Conservation (phyloP, 768 basidiomycete genomes). For the Crucibulum laeve region DNA sequence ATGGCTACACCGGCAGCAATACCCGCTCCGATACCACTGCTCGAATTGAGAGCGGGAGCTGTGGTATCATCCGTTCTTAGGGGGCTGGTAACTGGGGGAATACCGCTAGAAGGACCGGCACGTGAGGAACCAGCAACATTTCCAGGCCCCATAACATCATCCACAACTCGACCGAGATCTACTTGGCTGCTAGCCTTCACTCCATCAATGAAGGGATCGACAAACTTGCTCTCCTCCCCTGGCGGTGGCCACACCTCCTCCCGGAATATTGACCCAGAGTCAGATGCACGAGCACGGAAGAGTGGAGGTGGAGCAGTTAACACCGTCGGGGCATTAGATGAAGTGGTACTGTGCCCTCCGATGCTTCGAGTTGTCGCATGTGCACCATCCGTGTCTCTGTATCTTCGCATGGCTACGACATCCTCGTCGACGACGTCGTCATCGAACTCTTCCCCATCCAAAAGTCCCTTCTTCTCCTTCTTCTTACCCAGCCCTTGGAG, state of each 20-base stretch:
- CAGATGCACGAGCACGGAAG: slow-evolving; percentile 33
- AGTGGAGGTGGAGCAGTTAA: slow-evolving; percentile 32
- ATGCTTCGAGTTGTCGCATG: slow-evolving; percentile 9
- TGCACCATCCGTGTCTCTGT: slow-evolving; percentile 12
- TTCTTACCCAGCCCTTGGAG: slow-evolving; percentile 18
- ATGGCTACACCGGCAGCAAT: neutral
- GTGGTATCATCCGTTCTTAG: no score
- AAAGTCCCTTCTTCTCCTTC: slow-evolving; percentile 19
- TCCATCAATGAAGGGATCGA: slow-evolving; percentile 30
- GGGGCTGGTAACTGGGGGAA: no score
- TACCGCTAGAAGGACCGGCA: neutral
- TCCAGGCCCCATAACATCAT: slow-evolving; percentile 44
- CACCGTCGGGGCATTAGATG: neutral
- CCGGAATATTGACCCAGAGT: slow-evolving; percentile 41
- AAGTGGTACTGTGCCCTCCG: slow-evolving; percentile 1
- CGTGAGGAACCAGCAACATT: neutral
- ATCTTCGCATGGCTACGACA: slow-evolving; percentile 13
- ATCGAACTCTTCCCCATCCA: slow-evolving; percentile 32
- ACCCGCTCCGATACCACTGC: neutral
- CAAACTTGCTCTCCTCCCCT: slow-evolving; percentile 21
- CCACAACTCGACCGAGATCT: slow-evolving; percentile 35
- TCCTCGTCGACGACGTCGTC: slow-evolving; percentile 29
- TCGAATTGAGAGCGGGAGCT: no score
- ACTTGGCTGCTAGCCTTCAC: slow-evolving; percentile 24
- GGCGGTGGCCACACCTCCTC: slow-evolving; percentile 46